Evolutionary conservation across 73 alveolate species (phyloP).

Genomic region (Stentor roeselii): DNA sequence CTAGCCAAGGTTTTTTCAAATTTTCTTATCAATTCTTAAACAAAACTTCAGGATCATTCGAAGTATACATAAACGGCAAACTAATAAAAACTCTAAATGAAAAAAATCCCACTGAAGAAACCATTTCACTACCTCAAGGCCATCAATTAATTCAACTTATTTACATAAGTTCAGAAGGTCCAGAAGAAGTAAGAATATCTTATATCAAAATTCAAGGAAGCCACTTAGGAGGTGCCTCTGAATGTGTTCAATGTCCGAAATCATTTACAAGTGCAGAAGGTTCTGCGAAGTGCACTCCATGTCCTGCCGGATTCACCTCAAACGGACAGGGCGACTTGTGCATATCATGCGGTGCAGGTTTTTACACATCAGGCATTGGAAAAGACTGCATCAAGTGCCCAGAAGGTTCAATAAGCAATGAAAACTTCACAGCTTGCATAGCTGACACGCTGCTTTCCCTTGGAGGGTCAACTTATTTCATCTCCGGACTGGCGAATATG

Average conservation of each 20-base stretch:
- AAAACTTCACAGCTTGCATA: not conserved
- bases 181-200: conserved; percentile 3
- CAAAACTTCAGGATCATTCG: not conserved
- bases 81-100: not conserved
- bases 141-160: not conserved
- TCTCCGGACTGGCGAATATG: not conserved
- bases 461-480: not conserved
- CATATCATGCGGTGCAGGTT: not conserved
- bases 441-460: not conserved
- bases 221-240: not conserved
- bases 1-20: not conserved
- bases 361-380: not conserved
- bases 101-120: not conserved
- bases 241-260: not conserved
- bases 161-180: not conserved
- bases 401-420: not conserved
- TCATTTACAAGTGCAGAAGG: not conserved
- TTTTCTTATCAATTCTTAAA: not conserved
- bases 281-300: not conserved
- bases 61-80: not conserved
- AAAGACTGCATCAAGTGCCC: not conserved
- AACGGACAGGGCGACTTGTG: not conserved
- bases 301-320: not conserved
- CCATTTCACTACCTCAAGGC: not conserved
- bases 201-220: not conserved